phyloP scores from a whole-genome alignment of 1,139 yeast species.

The Pichia kudriavzevii region DNA sequence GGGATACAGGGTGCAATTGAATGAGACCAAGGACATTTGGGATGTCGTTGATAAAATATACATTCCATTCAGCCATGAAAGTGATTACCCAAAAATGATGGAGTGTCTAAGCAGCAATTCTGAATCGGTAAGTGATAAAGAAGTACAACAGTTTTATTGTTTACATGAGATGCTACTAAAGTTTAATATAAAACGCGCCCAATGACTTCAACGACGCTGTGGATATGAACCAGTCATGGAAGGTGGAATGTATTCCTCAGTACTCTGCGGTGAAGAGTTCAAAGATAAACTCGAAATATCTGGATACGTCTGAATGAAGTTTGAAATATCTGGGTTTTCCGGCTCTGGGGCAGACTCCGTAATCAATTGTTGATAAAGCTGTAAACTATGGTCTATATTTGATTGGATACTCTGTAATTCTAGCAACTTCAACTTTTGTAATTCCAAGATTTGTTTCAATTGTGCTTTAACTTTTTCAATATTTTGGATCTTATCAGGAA shows the following conservation, averaged over 20 bases:
- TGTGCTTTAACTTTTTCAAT: conserved; percentile 17
- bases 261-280: conserved; percentile 1
- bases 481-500: conserved; percentile 24
- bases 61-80: conserved; percentile 2
- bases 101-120: conserved; percentile 1
- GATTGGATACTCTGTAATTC: conserved; percentile 66
- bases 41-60: conserved; percentile 5
- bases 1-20: conserved; percentile 2
- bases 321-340: conserved; percentile 11
- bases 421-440: conserved; percentile 33
- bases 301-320: conserved; percentile 14
- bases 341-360: conserved; percentile 12
- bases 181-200: background rate
- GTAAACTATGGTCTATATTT: conserved; percentile 60
- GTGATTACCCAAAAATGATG: conserved; percentile 2
- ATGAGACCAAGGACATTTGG: conserved; percentile 10
- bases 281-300: conserved; percentile 11
- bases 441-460: conserved; percentile 24
- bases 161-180: conserved; percentile 1
- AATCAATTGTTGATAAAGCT: conserved; percentile 54
- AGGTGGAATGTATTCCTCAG: too few relatives aligned
- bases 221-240: too few relatives aligned
- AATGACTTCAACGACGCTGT: too few relatives aligned
- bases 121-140: background rate
- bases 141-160: conserved; percentile 1